These are phyloP conservation scores for Cyclocybe aegerita DNA, from an alignment of 768 basidiomycete species.

Conservation along the genomic window DNA sequence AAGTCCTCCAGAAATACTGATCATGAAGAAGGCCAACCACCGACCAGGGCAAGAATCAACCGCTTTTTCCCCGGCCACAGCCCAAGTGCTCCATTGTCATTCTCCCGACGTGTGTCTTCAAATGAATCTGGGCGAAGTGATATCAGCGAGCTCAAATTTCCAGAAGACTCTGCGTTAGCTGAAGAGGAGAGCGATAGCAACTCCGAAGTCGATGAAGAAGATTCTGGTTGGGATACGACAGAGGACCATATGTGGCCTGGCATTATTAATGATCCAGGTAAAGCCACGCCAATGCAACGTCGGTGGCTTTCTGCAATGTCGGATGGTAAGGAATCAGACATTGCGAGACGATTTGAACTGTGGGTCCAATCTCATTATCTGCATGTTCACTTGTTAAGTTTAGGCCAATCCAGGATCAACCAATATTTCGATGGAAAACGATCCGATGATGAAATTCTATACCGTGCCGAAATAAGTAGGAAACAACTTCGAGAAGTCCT, in stretches of 20 bases:
- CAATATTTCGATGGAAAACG: constrained; percentile 93
- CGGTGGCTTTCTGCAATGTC: constrained; percentile 92
- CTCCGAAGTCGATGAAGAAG: constrained; percentile 29
- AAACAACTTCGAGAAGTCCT: constrained; percentile 83
- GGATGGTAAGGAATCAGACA: constrained; percentile 68
- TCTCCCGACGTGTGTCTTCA: constrained; percentile 39
- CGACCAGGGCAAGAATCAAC: constrained; percentile 3
- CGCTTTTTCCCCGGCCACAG: constrained; percentile 44
- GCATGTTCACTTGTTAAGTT: not conserved
- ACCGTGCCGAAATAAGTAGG: constrained; percentile 79
- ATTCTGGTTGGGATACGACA: constrained; percentile 44
- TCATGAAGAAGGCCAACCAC: constrained; percentile 1
- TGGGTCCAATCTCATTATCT: constrained; percentile 33
- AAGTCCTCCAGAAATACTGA: not conserved
- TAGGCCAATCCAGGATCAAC: constrained; percentile 59
- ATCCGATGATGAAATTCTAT: constrained; percentile 93
- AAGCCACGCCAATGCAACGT: constrained; percentile 76
- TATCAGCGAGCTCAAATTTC: constrained; percentile 38
- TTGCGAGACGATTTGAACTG: constrained; percentile 78
- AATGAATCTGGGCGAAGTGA: constrained; percentile 42
- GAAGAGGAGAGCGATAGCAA: constrained; percentile 21
- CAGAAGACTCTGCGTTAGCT: constrained; percentile 26
- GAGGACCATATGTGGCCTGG: constrained; percentile 52
- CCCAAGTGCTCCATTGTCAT: constrained; percentile 41
- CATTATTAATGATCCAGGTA: constrained; percentile 81